Evolutionary conservation across 768 basidiomycete genomes (phyloP).

Genomic region (Gloeopeniophorella convolvens): DNA sequence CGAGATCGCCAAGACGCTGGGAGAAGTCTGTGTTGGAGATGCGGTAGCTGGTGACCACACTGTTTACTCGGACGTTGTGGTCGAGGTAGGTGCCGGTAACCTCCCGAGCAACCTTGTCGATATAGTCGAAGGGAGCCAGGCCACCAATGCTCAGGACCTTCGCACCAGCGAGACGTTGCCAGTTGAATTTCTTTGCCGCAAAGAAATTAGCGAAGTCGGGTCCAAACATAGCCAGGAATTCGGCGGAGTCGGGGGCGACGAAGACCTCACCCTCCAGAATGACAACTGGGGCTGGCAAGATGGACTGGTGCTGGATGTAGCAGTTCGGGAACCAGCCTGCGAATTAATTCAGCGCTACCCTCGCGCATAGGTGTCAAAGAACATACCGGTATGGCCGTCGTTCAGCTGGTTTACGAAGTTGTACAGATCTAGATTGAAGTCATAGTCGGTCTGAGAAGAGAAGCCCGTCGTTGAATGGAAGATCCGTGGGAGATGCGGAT

Average conservation of each 20-base stretch:
- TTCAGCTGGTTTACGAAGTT: constrained; percentile 50
- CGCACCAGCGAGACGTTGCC: too few relatives aligned
- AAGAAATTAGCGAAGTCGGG: not conserved
- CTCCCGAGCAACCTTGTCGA: too few relatives aligned
- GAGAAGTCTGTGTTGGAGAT: constrained; percentile 38
- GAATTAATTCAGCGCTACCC: not conserved
- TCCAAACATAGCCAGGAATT: not conserved
- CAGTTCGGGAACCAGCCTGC: constrained; percentile 53
- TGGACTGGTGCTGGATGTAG: constrained; percentile 43
- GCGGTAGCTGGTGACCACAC: constrained; percentile 57
- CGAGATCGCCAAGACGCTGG: constrained; percentile 50
- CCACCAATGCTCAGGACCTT: too few relatives aligned
- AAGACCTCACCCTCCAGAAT: too few relatives aligned
- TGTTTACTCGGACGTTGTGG: too few relatives aligned
- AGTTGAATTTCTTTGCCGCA: not conserved
- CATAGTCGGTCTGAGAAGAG: constrained; percentile 51
- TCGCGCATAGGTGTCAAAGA: not conserved
- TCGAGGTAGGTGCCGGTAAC: too few relatives aligned
- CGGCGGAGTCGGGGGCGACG: constrained; percentile 4
- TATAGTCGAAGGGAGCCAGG: too few relatives aligned
- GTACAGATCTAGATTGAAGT: constrained; percentile 54
- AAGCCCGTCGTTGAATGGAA: not conserved
- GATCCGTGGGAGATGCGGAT: too few relatives aligned
- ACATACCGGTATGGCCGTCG: constrained; percentile 58
- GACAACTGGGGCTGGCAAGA: constrained; percentile 15